These are phyloP conservation scores for Geotrichum aggregatum DNA, from an alignment of 1,139 yeast genomes.

Conservation along the genomic window DNA sequence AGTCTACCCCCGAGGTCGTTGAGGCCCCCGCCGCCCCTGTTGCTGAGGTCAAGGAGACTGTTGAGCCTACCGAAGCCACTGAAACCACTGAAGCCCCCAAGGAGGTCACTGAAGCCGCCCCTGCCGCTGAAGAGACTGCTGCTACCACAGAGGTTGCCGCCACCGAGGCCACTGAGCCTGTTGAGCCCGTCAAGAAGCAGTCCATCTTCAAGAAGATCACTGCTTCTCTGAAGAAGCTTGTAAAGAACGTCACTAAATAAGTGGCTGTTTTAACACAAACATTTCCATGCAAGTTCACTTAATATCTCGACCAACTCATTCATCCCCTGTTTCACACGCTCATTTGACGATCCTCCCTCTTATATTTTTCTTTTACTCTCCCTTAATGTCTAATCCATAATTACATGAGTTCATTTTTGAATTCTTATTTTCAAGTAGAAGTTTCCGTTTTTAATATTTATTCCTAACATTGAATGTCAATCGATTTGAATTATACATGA, in stretches of 20 bases:
- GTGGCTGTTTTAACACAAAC: background rate
- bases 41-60: constrained; percentile 20
- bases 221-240: constrained; percentile 18
- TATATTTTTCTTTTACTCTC: constrained; percentile 1
- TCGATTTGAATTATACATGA: no score
- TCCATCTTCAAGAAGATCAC: constrained; percentile 13
- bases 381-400: constrained; percentile 14
- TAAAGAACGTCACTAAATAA: constrained; percentile 19
- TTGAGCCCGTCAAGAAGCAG: constrained; percentile 17
- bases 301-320: background rate
- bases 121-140: constrained; percentile 1
- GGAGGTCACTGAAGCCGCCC: constrained; percentile 23
- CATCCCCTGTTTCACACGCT: background rate
- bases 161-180: constrained; percentile 18
- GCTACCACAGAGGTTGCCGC: constrained; percentile 14
- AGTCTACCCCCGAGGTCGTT: constrained; percentile 23
- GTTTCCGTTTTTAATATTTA: no score
- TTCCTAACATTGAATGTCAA: no score
- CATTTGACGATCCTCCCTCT: background rate
- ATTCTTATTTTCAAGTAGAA: background rate
- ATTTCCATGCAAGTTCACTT: background rate
- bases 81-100: constrained; percentile 27
- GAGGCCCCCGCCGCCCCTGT: constrained; percentile 17
- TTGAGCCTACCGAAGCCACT: constrained; percentile 21
- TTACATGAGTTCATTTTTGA: background rate